Conservation (phyloP, 2,329 filamentous ascomycete genomes). For the Rhinocladiella mackenziei region DNA sequence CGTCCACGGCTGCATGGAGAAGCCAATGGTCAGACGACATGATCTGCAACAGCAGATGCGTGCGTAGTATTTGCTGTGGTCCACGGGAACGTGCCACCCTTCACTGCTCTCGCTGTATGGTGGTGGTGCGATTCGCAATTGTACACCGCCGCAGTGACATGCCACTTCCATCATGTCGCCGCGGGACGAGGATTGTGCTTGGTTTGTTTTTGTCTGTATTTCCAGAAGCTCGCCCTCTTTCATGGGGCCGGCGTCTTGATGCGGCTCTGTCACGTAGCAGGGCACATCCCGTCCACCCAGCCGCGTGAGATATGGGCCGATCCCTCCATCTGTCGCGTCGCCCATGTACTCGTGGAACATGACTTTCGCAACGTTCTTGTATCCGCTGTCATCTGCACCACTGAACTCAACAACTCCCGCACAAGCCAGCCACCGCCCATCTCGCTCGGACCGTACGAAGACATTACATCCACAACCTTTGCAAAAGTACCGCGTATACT, state of each 20-base stretch:
- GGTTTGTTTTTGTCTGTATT: conserved; percentile 2
- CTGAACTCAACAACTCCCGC: conserved; percentile 16
- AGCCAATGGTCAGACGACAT: conserved; percentile 59
- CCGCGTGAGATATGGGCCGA: conserved; percentile 16
- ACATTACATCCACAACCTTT: conserved; percentile 37
- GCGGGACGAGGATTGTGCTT: not conserved
- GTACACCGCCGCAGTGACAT: conserved; percentile 45
- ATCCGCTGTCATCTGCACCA: not conserved
- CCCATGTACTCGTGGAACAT: conserved; percentile 16
- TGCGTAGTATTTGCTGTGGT: conserved; percentile 55
- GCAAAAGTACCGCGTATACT: conserved; percentile 34
- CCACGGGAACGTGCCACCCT: conserved; percentile 49
- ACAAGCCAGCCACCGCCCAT: conserved; percentile 18
- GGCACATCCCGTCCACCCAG: conserved; percentile 12
- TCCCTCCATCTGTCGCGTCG: conserved; percentile 23
- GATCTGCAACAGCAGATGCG: conserved; percentile 60
- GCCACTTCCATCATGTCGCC: conserved; percentile 12
- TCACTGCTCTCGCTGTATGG: conserved; percentile 47
- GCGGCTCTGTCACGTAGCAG: conserved; percentile 12
- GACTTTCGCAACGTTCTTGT: conserved; percentile 12
- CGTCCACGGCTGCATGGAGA: conserved; percentile 63
- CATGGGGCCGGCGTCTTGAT: not conserved
- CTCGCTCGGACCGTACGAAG: conserved; percentile 8
- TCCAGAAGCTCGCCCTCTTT: conserved; percentile 6
- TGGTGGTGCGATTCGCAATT: conserved; percentile 52